phyloP scores from a whole-genome alignment of 805 yeast genomes.

The Wickerhamomyces mucosus region DNA sequence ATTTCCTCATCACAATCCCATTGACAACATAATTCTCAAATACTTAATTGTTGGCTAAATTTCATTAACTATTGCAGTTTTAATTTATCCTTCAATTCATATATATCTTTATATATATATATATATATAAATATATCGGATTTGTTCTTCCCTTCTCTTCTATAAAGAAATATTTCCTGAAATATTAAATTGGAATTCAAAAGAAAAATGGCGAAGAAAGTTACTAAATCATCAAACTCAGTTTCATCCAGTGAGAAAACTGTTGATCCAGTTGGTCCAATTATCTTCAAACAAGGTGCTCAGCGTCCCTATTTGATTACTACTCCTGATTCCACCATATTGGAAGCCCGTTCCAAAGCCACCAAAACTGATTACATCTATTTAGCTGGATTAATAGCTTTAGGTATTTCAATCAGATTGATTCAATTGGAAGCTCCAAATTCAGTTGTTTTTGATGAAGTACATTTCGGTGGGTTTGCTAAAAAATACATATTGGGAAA shows the following conservation, averaged over 20 bases:
- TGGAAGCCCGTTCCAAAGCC: slow-evolving; percentile 31
- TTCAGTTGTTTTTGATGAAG: slow-evolving; percentile 88
- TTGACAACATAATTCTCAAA: no score
- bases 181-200: no score
- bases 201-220: slow-evolving; percentile 9
- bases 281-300: slow-evolving; percentile 40
- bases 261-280: slow-evolving; percentile 32
- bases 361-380: slow-evolving; percentile 29
- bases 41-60: no score
- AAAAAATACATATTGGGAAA: slow-evolving; percentile 60
- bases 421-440: slow-evolving; percentile 55
- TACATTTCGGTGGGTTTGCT: slow-evolving; percentile 95
- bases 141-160: no score
- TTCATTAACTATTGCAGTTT: no score
- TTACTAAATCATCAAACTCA: background rate
- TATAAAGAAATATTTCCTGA: no score
- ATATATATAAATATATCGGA: no score
- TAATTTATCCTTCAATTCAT: no score
- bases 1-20: no score
- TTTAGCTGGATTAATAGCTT: slow-evolving; percentile 33
- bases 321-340: slow-evolving; percentile 33
- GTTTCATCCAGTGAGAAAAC: slow-evolving; percentile 1
- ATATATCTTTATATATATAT: no score
- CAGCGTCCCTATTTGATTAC: slow-evolving; percentile 46
- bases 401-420: slow-evolving; percentile 54